phyloP scores from a whole-genome alignment of 2,329 filamentous ascomycete genomes.

The Leptographium lundbergii region DNA sequence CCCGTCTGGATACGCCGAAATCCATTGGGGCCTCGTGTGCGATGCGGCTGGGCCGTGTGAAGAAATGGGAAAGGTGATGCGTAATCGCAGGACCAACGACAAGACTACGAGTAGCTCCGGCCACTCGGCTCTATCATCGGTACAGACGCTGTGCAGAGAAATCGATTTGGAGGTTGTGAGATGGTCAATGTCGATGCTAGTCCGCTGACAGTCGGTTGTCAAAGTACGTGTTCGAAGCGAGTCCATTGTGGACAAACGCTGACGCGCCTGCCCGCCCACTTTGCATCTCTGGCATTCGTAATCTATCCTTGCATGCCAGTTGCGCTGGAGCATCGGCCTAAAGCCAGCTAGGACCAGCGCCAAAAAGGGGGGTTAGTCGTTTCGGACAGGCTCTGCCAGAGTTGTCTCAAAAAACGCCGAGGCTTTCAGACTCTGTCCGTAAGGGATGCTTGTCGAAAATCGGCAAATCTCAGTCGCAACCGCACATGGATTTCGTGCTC shows the following conservation, averaged over 20 bases:
- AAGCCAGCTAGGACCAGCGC: slow-evolving; percentile 7
- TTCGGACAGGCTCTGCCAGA: slow-evolving; percentile 25
- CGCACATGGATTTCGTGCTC: too few species aligned
- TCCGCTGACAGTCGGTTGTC: not conserved
- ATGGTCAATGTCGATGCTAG: not conserved
- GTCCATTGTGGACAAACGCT: not conserved
- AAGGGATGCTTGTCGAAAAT: too few species aligned
- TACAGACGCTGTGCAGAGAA: not conserved
- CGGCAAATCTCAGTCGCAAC: too few species aligned
- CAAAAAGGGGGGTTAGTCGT: not conserved
- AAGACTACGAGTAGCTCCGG: not conserved
- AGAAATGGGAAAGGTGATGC: not conserved
- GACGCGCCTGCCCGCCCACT: not conserved
- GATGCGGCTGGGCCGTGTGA: not conserved
- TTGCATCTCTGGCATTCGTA: not conserved
- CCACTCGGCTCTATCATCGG: not conserved
- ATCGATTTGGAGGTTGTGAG: not conserved
- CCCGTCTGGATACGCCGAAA: slow-evolving; percentile 10
- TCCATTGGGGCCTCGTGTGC: slow-evolving; percentile 4
- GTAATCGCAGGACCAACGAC: not conserved
- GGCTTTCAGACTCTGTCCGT: too few species aligned
- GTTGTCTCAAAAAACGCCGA: slow-evolving; percentile 15
- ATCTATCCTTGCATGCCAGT: not conserved
- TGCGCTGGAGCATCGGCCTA: not conserved
- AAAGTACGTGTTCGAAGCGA: not conserved